Percentiles rank a stretch among this genome's conserved stretches.
phyloP scores from a whole-genome alignment of 192 early-diverging fungal species.

The Coemansia sp. region DNA sequence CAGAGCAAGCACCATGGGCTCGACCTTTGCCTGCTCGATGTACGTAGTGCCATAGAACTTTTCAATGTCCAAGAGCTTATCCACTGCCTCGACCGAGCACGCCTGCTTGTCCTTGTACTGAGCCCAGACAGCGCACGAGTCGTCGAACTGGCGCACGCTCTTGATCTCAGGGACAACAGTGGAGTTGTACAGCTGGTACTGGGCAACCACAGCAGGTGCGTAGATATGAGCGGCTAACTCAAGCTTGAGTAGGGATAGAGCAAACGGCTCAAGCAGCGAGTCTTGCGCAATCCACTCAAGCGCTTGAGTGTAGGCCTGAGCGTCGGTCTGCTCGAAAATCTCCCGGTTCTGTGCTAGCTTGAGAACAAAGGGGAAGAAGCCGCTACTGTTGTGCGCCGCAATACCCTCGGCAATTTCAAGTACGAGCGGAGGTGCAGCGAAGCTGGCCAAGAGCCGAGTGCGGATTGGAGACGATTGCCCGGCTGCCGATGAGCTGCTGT shows the following conservation, averaged over 20 bases:
- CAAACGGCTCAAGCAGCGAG: constrained; percentile 47
- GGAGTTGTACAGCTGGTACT: constrained; percentile 80
- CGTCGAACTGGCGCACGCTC: constrained; percentile 58
- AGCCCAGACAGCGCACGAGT: constrained; percentile 65
- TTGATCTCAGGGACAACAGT: constrained; percentile 64
- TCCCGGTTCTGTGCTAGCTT: constrained; percentile 54
- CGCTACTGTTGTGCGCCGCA: constrained; percentile 63
- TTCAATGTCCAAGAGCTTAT: constrained; percentile 50
- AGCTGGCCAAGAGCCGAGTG: constrained; percentile 39
- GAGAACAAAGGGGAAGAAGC: constrained; percentile 66
- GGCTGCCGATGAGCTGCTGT: constrained; percentile 1
- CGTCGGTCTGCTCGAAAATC: constrained; percentile 27
- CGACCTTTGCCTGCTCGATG: constrained; percentile 33
- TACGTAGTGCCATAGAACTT: constrained; percentile 42
- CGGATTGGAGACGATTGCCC: constrained; percentile 28
- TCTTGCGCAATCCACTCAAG: constrained; percentile 57
- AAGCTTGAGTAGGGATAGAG: constrained; percentile 66
- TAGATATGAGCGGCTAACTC: constrained; percentile 68
- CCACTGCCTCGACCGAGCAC: constrained; percentile 59
- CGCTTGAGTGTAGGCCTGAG: constrained; percentile 57
- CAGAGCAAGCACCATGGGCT: constrained; percentile 53
- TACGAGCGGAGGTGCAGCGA: constrained; percentile 68
- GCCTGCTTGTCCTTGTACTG: constrained; percentile 72
- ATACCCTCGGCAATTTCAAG: constrained; percentile 81
- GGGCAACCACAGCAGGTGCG: constrained; percentile 82